These are phyloP conservation scores for Microstegium vimineum DNA, from an alignment of 176 grass and related monocot species.

Conservation along the genomic window DNA sequence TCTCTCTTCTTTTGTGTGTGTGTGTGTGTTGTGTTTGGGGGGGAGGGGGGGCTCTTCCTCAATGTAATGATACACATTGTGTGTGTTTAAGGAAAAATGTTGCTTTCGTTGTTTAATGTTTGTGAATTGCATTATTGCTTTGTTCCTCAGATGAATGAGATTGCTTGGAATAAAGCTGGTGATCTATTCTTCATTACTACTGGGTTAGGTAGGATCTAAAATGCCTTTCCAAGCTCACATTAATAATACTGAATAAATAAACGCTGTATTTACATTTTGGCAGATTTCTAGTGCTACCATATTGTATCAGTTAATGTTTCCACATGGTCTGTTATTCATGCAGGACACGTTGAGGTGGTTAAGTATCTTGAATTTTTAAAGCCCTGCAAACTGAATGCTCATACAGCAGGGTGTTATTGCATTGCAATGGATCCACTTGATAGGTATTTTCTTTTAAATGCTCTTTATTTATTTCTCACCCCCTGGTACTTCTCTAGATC, in stretches of 20 bases:
- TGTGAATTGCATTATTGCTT: slow-evolving; percentile 31
- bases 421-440: slow-evolving; percentile 93
- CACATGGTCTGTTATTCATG: slow-evolving; percentile 24
- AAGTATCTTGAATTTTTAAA: slow-evolving; percentile 69
- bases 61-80: neutral
- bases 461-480: slow-evolving; percentile 6
- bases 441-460: slow-evolving; percentile 45
- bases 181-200: slow-evolving; percentile 99
- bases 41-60: neutral
- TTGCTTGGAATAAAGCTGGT: slow-evolving; percentile 98
- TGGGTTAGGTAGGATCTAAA: slow-evolving; percentile 63
- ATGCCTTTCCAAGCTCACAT: neutral
- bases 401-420: slow-evolving; percentile 98
- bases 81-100: neutral
- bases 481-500: neutral
- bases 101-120: slow-evolving; percentile 1
- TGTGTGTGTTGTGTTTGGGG: too few species aligned
- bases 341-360: slow-evolving; percentile 84
- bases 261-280: neutral
- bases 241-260: slow-evolving; percentile 18
- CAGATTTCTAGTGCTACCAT: neutral
- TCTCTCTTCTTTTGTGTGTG: too few species aligned
- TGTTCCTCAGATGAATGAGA: slow-evolving; percentile 91
- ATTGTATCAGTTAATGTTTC: slow-evolving; percentile 9
- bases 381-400: slow-evolving; percentile 80